Evolutionary conservation across 2,329 filamentous ascomycete species (phyloP).

Genomic region (Fusarium sp.): DNA sequence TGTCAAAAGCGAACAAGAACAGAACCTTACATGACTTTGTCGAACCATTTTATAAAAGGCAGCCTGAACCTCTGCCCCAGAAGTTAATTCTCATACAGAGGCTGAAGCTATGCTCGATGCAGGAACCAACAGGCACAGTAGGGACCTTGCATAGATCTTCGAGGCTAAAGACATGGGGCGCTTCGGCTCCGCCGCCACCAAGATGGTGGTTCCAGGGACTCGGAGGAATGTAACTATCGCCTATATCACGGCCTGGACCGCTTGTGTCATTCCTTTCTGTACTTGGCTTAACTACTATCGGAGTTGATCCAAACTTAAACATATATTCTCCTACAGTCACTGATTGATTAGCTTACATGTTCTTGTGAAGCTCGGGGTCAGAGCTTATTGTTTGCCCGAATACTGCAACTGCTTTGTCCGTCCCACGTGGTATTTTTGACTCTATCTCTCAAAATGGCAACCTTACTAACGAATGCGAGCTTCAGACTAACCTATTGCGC

Average conservation of each 20-base stretch:
- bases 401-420: too few species aligned
- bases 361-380: neutral
- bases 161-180: conserved; percentile 3
- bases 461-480: neutral
- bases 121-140: conserved; percentile 3
- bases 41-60: conserved; percentile 20
- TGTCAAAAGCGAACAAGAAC: neutral
- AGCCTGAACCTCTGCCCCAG: neutral
- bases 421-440: neutral
- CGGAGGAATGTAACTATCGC: conserved; percentile 16
- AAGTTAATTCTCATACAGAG: neutral
- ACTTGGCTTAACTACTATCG: neutral
- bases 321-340: neutral
- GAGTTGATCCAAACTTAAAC: conserved; percentile 5
- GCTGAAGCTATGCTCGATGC: conserved; percentile 11
- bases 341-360: neutral
- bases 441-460: neutral
- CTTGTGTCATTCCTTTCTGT: conserved; percentile 17
- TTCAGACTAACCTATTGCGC: neutral
- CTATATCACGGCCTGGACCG: conserved; percentile 15
- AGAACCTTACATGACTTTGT: neutral
- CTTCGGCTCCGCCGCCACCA: neutral
- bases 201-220: conserved; percentile 1
- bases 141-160: conserved; percentile 15
- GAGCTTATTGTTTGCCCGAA: too few species aligned